These are phyloP conservation scores for Erigeron philadelphicus DNA, from an alignment of 140 eudicot genomes.

Conservation along the genomic window DNA sequence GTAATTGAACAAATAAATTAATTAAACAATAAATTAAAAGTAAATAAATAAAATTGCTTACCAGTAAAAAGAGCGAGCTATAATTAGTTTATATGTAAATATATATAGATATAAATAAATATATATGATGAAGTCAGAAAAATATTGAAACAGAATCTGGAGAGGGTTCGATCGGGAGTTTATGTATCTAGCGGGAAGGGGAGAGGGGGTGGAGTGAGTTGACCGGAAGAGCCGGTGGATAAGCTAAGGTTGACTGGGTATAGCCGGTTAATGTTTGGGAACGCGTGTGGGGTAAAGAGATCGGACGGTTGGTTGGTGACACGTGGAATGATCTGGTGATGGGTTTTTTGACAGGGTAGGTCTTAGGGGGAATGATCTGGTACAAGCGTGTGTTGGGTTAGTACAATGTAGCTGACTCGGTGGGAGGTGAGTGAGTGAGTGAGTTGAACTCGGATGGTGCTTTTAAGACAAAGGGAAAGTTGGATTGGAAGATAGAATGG, in stretches of 20 bases:
- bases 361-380: conserved; percentile 30
- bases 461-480: no score
- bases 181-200: conserved; percentile 43
- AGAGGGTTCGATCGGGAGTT: conserved; percentile 31
- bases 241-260: conserved; percentile 27
- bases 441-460: conserved; percentile 17
- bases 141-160: background rate
- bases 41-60: no score
- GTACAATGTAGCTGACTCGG: conserved; percentile 27
- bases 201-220: background rate
- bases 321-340: conserved; percentile 32
- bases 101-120: background rate
- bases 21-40: no score
- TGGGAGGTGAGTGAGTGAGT: conserved; percentile 41
- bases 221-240: conserved; percentile 37
- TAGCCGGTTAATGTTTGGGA: conserved; percentile 31
- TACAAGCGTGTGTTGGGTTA: conserved; percentile 15
- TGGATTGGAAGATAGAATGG: conserved; percentile 10
- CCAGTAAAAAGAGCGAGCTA: no score
- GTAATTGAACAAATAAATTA: no score
- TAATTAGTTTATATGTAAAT: no score
- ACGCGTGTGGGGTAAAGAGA: conserved; percentile 30
- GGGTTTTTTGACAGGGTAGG: conserved; percentile 36
- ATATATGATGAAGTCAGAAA: conserved; percentile 16
- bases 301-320: conserved; percentile 31